These are phyloP conservation scores for Mycena indigotica DNA, from an alignment of 768 basidiomycete species.

Conservation along the genomic window DNA sequence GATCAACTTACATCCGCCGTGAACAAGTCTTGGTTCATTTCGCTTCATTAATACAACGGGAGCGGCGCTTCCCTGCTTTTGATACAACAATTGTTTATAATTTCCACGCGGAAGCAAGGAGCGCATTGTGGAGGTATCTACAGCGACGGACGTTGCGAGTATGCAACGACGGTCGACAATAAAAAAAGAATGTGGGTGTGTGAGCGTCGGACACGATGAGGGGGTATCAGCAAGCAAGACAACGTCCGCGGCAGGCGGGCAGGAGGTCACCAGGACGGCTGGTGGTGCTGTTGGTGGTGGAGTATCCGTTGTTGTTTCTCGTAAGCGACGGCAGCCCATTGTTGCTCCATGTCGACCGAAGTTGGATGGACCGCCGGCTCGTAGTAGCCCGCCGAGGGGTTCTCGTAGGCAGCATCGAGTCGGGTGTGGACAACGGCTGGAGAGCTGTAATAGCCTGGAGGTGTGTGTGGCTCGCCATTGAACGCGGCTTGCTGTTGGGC, in stretches of 20 bases:
- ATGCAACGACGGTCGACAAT: not conserved
- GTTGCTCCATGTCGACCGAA: not conserved
- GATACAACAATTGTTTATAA: not conserved
- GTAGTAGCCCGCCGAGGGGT: slow-evolving; percentile 45
- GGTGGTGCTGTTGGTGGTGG: not conserved
- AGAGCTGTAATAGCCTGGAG: slow-evolving; percentile 20
- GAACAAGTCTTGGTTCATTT: too few relatives aligned
- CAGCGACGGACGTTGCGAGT: not conserved
- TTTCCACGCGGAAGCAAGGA: not conserved
- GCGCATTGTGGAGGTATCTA: not conserved
- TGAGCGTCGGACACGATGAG: too few relatives aligned
- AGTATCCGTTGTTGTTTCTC: slow-evolving; percentile 12
- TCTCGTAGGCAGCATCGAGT: slow-evolving; percentile 49
- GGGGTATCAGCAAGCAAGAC: not conserved
- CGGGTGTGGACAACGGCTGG: slow-evolving; percentile 51
- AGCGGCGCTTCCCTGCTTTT: not conserved
- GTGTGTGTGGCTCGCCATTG: not conserved
- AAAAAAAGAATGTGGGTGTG: not conserved
- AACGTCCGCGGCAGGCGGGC: not conserved
- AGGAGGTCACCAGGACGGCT: not conserved
- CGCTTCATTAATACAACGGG: too few relatives aligned
- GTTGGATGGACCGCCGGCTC: not conserved
- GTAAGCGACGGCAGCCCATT: slow-evolving; percentile 7
- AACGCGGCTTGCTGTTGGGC: not conserved
- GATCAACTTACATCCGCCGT: too few relatives aligned